Evolutionary conservation across 2,329 filamentous ascomycete species (phyloP).

Genomic region (Cucurbitaria berberidis): DNA sequence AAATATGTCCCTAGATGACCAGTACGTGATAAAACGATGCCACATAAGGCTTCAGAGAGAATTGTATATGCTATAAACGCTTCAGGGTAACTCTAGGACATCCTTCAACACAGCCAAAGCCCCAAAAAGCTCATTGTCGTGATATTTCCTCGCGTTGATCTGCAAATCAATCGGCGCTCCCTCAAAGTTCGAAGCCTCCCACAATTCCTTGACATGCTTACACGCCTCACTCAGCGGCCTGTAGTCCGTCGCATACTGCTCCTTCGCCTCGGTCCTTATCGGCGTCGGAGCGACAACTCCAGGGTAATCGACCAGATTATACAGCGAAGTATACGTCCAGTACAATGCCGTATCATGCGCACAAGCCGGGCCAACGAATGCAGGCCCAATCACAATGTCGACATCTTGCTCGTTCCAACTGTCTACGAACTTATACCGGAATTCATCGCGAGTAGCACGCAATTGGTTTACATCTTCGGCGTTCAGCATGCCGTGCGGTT

Average conservation of each 20-base stretch:
- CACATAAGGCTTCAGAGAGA: background rate
- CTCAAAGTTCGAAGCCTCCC: constrained; percentile 23
- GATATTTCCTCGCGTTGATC: constrained; percentile 26
- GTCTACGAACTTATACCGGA: constrained; percentile 17
- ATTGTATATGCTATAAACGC: background rate
- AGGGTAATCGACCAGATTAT: constrained; percentile 29
- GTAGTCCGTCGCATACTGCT: constrained; percentile 21
- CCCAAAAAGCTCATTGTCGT: constrained; percentile 30
- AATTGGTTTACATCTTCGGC: constrained; percentile 17
- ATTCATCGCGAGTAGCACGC: constrained; percentile 17
- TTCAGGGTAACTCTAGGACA: constrained; percentile 15
- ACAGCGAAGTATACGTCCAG: constrained; percentile 30
- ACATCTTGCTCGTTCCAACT: constrained; percentile 28
- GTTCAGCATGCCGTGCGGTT: constrained; percentile 12
- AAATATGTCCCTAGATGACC: background rate
- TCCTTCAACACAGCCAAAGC: constrained; percentile 25
- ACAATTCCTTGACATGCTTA: constrained; percentile 26
- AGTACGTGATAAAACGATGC: background rate
- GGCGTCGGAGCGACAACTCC: constrained; percentile 28
- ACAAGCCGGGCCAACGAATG: constrained; percentile 27
- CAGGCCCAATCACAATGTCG: constrained; percentile 28
- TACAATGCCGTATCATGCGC: constrained; percentile 28
- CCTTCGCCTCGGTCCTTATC: constrained; percentile 13
- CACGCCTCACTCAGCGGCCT: constrained; percentile 25
- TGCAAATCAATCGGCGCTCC: constrained; percentile 31